These are phyloP conservation scores for Oryza nivara DNA, from an alignment of 176 grass and related monocot genomes.

Conservation along the genomic window DNA sequence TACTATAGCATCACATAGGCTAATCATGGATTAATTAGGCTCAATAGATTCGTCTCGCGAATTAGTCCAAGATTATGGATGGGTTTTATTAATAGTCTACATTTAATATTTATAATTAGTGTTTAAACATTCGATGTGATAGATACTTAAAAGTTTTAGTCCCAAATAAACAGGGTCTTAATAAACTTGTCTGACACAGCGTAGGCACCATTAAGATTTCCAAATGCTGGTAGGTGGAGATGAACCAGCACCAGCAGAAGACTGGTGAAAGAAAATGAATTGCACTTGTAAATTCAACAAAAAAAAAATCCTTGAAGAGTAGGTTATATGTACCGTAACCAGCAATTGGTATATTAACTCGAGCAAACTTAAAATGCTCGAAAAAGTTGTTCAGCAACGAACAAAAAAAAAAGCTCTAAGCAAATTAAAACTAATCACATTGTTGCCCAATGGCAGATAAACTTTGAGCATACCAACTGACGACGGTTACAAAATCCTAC, in stretches of 20 bases:
- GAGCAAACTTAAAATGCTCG: neutral
- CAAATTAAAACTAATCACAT: conserved; percentile 23
- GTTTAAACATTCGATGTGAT: too few relatives aligned
- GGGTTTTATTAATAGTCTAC: too few relatives aligned
- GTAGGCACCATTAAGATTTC: neutral
- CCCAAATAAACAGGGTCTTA: neutral
- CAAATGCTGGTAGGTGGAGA: neutral
- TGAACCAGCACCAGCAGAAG: neutral
- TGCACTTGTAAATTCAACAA: neutral
- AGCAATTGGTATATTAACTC: neutral
- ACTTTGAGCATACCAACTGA: conserved; percentile 15
- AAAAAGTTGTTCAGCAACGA: neutral
- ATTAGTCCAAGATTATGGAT: too few relatives aligned
- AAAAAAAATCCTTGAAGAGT: neutral
- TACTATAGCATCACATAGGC: too few relatives aligned
- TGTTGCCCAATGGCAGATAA: conserved; percentile 7
- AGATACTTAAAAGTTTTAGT: too few relatives aligned
- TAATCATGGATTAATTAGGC: too few relatives aligned
- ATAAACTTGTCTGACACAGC: too few relatives aligned
- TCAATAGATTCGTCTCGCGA: too few relatives aligned
- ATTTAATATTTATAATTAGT: too few relatives aligned
- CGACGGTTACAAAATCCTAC: conserved; percentile 40
- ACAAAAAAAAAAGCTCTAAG: conserved; percentile 19
- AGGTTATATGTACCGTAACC: neutral
- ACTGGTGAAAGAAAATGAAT: neutral